Percentiles rank a stretch among this genome's conserved stretches.
These are phyloP conservation scores for Phaffomyces thermotolerans DNA, from an alignment of 805 yeast genomes.

Conservation along the genomic window DNA sequence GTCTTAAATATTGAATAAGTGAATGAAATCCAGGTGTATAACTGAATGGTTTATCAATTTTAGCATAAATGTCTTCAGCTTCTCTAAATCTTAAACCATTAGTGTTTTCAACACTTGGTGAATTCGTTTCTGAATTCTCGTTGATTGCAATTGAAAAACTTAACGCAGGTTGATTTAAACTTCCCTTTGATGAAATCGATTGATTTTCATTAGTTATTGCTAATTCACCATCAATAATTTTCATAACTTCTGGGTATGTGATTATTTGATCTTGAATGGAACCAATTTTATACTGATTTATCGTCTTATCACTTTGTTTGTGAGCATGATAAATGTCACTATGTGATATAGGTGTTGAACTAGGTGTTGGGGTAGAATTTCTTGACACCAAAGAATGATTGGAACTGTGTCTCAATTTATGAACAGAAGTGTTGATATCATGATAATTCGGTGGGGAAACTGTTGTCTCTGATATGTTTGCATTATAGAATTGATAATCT, in stretches of 20 bases:
- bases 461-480: constrained; percentile 7
- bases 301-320: constrained; percentile 47
- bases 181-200: not conserved
- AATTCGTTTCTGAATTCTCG: constrained; percentile 9
- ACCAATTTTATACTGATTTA: constrained; percentile 66
- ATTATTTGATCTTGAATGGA: constrained; percentile 31
- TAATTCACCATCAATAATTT: constrained; percentile 14
- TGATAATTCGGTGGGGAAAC: constrained; percentile 10
- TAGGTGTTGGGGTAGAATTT: constrained; percentile 16
- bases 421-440: not conserved
- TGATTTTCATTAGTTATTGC: not conserved
- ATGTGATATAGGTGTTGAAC: constrained; percentile 7
- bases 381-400: constrained; percentile 5
- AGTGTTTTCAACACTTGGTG: constrained; percentile 4
- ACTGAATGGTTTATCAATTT: constrained; percentile 69
- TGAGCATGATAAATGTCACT: constrained; percentile 21
- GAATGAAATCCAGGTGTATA: constrained; percentile 90
- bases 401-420: constrained; percentile 6
- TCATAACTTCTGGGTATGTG: constrained; percentile 56
- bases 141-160: constrained; percentile 25
- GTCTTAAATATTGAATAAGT: constrained; percentile 62
- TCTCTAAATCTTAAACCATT: constrained; percentile 45
- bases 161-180: constrained; percentile 8
- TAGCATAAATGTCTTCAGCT: constrained; percentile 74
- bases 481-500: constrained; percentile 16